Conservation (phyloP, 2,329 filamentous ascomycete species). For the Pseudogymnoascus destructans region DNA sequence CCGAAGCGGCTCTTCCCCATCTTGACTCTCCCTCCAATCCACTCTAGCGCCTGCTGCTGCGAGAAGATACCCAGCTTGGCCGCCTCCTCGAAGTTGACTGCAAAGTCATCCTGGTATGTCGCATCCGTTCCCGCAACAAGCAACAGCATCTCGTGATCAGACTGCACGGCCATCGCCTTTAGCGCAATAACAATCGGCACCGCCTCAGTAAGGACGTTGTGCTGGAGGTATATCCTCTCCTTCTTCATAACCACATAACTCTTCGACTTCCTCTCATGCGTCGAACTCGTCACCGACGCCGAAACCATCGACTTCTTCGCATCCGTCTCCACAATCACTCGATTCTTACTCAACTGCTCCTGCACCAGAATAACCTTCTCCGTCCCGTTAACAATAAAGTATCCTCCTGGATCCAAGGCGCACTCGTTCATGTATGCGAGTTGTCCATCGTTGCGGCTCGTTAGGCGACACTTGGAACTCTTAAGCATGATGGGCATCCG, state of each 20-base stretch:
- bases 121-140: slow-evolving; percentile 80
- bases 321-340: slow-evolving; percentile 91
- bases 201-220: slow-evolving; percentile 86
- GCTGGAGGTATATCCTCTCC: slow-evolving; percentile 74
- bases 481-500: slow-evolving; percentile 94
- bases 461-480: slow-evolving; percentile 83
- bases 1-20: slow-evolving; percentile 53
- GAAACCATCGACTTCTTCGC: slow-evolving; percentile 87
- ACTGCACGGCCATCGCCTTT: slow-evolving; percentile 85
- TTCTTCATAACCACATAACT: slow-evolving; percentile 94
- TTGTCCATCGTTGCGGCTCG: slow-evolving; percentile 68
- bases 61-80: slow-evolving; percentile 75
- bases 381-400: slow-evolving; percentile 94
- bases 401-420: slow-evolving; percentile 87
- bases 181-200: slow-evolving; percentile 90
- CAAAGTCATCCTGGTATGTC: slow-evolving; percentile 86
- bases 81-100: slow-evolving; percentile 89
- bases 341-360: slow-evolving; percentile 97
- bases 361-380: slow-evolving; percentile 98
- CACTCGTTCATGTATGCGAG: slow-evolving; percentile 95
- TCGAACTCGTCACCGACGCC: slow-evolving; percentile 94
- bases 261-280: slow-evolving; percentile 94
- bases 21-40: slow-evolving; percentile 75
- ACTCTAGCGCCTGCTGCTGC: slow-evolving; percentile 90
- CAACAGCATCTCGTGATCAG: slow-evolving; percentile 88